phyloP scores from a whole-genome alignment of 2,329 filamentous ascomycete genomes.

The Ascochyta fabae region DNA sequence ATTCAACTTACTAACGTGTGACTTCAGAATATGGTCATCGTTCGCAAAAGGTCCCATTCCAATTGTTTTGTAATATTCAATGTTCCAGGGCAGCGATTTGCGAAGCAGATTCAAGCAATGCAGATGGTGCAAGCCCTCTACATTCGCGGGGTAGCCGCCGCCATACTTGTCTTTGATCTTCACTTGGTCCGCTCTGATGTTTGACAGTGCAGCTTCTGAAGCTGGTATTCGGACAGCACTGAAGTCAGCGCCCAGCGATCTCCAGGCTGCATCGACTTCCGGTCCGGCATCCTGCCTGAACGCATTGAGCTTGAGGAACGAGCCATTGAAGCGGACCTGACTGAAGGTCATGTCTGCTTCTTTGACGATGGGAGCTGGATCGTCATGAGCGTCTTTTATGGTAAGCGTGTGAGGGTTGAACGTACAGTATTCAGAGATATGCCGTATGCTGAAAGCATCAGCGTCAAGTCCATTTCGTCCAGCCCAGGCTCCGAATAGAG shows the following conservation, averaged over 20 bases:
- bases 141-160: slow-evolving; percentile 64
- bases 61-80: slow-evolving; percentile 61
- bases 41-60: slow-evolving; percentile 63
- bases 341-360: slow-evolving; percentile 53
- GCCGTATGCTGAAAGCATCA: slow-evolving; percentile 36
- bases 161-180: slow-evolving; percentile 64
- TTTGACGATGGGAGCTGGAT: slow-evolving; percentile 42
- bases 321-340: slow-evolving; percentile 60
- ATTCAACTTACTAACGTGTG: slow-evolving; percentile 62
- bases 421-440: slow-evolving; percentile 45
- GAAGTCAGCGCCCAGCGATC: slow-evolving; percentile 60
- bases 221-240: slow-evolving; percentile 57
- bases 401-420: not conserved
- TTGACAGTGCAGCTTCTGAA: slow-evolving; percentile 57
- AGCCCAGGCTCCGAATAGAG: slow-evolving; percentile 30
- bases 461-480: slow-evolving; percentile 22
- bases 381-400: not conserved
- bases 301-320: slow-evolving; percentile 60
- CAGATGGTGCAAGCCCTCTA: slow-evolving; percentile 63
- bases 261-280: slow-evolving; percentile 66
- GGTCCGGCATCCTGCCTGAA: slow-evolving; percentile 60
- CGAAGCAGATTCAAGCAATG: slow-evolving; percentile 69
- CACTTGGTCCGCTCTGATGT: slow-evolving; percentile 62
- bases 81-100: slow-evolving; percentile 65
- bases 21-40: slow-evolving; percentile 59